Base-by-base conservation (phyloP, 2,329 filamentous ascomycete species). In the Paraconiothyrium brasiliense region DNA sequence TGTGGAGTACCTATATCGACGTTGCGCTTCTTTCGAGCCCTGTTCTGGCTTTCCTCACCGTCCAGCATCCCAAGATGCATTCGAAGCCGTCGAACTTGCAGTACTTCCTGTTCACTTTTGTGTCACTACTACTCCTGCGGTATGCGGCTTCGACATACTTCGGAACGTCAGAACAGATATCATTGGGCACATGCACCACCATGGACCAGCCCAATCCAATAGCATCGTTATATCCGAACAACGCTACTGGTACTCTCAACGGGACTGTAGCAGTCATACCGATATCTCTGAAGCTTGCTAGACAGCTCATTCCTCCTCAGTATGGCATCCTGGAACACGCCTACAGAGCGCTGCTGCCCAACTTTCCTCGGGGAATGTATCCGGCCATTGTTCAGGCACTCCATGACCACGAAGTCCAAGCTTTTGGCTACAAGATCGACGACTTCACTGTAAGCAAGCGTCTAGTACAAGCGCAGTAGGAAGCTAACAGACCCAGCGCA, bases 241-340 rank as follows among this genome's bases (percentile, higher is more conserved):
- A 81, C 32, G 79, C 83, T 13, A 87, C 84, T 0, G 85, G 85
- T 3, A 83, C 83, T 0, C 72, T 87, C 27, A 88, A 88, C 70
- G 83, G 81, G 48, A 87, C 85, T 0, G 74, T 86, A 1, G 77
- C 80, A 22, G 78, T 87, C 41, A 71, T 87, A 2, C 85, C 85
- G 1, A 86, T 87, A 34, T 71, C 84, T 0, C 72, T 86, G 30
- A 63, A 71, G 3, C 71, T 79, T 1, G 85, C 85, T 8, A 80
- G 83, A 11, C 69, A 76, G 22, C 68, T 86, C 22, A 81, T 87
- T 22, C 85, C 85, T 0, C 41, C 79, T 0, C 72, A 83, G 68
- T 86, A 83, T 69, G 67, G 71, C 14, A 87, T 87, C 65, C 74
- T 86, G 52, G 84, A 83, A 61, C 67, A 75, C n/a, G 82, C 82